Evolutionary conservation across 257 asterid genomes (phyloP), one percentile per base, ranked within the genome.

Genomic region (Nicotiana tomentosiformis): DNA sequence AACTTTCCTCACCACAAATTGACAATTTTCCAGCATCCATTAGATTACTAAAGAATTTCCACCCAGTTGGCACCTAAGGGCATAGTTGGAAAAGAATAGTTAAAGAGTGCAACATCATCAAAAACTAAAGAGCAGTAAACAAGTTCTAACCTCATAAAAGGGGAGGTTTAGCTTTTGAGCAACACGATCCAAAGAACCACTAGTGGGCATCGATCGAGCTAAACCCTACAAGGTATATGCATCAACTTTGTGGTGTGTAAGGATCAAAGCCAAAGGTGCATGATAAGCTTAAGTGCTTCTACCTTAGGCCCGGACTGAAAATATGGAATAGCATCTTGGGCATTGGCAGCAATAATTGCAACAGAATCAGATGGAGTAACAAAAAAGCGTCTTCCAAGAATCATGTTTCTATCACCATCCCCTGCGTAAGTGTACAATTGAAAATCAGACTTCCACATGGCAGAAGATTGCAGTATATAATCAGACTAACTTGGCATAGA

Each of bases 151-250:
- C 98, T 96, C 98, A 61, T 87, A 94, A 83, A 94, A 92, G 2
- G 97, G 95, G 83, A 96, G 95, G 85, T 91, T 85, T 83, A 96
- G 88, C 87, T 92, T 90, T 85, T 92, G 86, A 67, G 99, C 95
- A 85, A 94, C 99, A n/a, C 96, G 93, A 83, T 96, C 98, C 57
- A 96, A 89, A 78, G 99, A 97, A 82, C 98, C 98, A 86, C 99
- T 96, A 56, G 99, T 93, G 65, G 99, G 98, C 99, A 96, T 96
- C 64, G 99, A 96, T 88, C 99, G 93, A 89, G 99, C 99, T 84
- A 96, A 89, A 80, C 98, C 99, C 99, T 94, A 88, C 67, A 80
- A 66, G 77, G 32, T 29, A 62, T 11, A 68, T 23, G 2, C 49
- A 66, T 84, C 70, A 72, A 78, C n/a, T 56, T 56, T 66, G 65